These are phyloP conservation scores for Porodaedalea pini DNA, from an alignment of 1,284 basidiomycete genomes.

Conservation along the genomic window DNA sequence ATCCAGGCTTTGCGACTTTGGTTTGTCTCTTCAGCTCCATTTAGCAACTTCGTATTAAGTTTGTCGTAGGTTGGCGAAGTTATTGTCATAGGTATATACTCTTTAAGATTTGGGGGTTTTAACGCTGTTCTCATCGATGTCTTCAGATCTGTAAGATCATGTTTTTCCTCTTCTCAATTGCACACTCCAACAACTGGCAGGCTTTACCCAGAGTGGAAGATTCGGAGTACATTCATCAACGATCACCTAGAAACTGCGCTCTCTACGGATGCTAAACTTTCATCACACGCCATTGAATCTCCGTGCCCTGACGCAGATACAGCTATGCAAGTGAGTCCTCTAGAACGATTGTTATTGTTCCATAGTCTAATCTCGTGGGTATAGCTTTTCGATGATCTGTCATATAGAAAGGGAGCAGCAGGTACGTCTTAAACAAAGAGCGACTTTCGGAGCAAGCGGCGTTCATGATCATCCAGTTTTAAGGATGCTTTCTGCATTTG, in stretches of 20 bases:
- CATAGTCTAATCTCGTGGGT: not conserved
- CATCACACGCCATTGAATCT: conserved; percentile 94
- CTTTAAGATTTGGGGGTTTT: not conserved
- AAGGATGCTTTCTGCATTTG: conserved; percentile 87
- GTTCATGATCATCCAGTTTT: conserved; percentile 55
- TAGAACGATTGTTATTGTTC: not conserved
- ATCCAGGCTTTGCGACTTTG: conserved; percentile 78
- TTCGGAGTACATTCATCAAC: conserved; percentile 66
- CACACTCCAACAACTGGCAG: conserved; percentile 34
- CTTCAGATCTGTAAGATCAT: conserved; percentile 44
- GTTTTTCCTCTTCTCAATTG: conserved; percentile 11
- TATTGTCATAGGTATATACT: conserved; percentile 71
- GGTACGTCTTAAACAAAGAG: conserved; percentile 36
- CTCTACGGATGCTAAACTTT: conserved; percentile 82
- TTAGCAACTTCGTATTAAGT: not conserved
- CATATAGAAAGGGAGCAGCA: conserved; percentile 86
- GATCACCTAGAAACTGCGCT: conserved; percentile 66
- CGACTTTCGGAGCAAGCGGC: not conserved
- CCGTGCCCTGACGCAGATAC: conserved; percentile 84
- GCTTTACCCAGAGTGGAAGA: conserved; percentile 75
- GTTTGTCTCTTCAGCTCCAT: conserved; percentile 36
- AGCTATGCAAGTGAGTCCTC: conserved; percentile 63
- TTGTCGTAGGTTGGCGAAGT: conserved; percentile 79
- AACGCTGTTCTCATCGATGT: not conserved
- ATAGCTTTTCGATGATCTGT: conserved; percentile 82